These are phyloP conservation scores for Houttuynia cordata DNA, from an alignment of 164 flowering plant genomes.

Conservation along the genomic window DNA sequence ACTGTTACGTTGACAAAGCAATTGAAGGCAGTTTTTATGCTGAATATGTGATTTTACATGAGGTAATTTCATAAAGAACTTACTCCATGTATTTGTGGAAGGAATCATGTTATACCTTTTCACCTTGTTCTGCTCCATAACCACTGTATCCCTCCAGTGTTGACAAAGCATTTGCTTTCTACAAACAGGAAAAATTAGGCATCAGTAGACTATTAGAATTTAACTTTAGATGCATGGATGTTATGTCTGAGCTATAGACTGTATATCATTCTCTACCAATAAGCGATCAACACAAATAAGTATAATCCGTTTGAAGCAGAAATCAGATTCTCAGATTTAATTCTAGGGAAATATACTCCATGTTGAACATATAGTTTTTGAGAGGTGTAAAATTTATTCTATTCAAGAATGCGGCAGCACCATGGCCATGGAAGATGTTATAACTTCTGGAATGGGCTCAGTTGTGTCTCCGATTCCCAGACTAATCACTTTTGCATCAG, in stretches of 20 bases:
- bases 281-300: not conserved
- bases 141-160: conserved; percentile 91
- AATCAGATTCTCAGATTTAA: not conserved
- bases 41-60: too few relatives aligned
- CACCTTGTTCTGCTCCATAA: conserved; percentile 97
- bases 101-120: conserved; percentile 28
- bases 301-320: not conserved
- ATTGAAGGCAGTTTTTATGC: too few relatives aligned
- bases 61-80: too few relatives aligned
- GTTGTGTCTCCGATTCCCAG: conserved; percentile 96
- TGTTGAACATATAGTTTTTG: not conserved
- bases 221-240: too few relatives aligned
- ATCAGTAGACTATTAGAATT: not conserved
- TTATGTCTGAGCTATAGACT: too few relatives aligned
- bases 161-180: conserved; percentile 60
- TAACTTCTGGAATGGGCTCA: conserved; percentile 91
- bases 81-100: too few relatives aligned
- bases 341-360: not conserved
- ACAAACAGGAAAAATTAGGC: conserved; percentile 3
- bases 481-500: conserved; percentile 82
- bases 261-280: not conserved
- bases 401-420: too few relatives aligned
- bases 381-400: too few relatives aligned
- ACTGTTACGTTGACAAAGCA: too few relatives aligned
- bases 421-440: conserved; percentile 84